phyloP scores from a whole-genome alignment of 2,329 filamentous ascomycete genomes.

The Ascomycota sp. region DNA sequence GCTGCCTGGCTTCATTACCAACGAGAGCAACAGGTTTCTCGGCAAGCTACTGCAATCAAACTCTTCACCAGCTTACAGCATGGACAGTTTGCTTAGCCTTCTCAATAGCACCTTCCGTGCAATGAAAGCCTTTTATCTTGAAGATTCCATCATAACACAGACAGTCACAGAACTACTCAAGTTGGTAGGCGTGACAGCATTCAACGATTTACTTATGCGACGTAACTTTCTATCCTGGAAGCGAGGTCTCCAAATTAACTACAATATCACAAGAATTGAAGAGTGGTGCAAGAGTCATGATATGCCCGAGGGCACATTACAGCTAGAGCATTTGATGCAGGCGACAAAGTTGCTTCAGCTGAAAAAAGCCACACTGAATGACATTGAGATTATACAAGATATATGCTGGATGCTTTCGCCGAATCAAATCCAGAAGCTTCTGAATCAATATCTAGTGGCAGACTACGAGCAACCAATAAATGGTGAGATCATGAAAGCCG shows the following conservation, averaged over 20 bases:
- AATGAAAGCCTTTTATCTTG: conserved; percentile 96
- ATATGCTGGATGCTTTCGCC: conserved; percentile 99
- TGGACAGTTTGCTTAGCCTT: conserved; percentile 92
- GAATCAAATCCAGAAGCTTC: conserved; percentile 95
- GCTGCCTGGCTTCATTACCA: conserved; percentile 92
- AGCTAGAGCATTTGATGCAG: conserved; percentile 98
- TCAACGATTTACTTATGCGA: conserved; percentile 95
- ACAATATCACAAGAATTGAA: conserved; percentile 98
- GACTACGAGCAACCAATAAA: conserved; percentile 99
- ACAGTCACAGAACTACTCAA: conserved; percentile 84
- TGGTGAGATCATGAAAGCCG: conserved; percentile 98
- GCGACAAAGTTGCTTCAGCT: conserved; percentile 94
- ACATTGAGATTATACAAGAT: conserved; percentile 99
- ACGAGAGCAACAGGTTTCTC: conserved; percentile 93
- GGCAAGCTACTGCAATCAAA: conserved; percentile 87
- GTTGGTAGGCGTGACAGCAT: conserved; percentile 89
- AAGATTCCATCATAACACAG: conserved; percentile 89
- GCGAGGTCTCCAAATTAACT: conserved; percentile 96
- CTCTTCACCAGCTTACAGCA: conserved; percentile 89
- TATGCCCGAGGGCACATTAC: conserved; percentile 94
- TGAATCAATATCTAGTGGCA: conserved; percentile 95
- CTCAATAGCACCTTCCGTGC: conserved; percentile 95
- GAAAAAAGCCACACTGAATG: conserved; percentile 96
- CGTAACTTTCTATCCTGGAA: conserved; percentile 99
- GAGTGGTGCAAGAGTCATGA: conserved; percentile 99